A percentile compares a stretch with the other conserved stretches of the same genome.
Evolutionary conservation across 2,329 filamentous ascomycete genomes (phyloP).

Genomic region (Fusarium buharicum): DNA sequence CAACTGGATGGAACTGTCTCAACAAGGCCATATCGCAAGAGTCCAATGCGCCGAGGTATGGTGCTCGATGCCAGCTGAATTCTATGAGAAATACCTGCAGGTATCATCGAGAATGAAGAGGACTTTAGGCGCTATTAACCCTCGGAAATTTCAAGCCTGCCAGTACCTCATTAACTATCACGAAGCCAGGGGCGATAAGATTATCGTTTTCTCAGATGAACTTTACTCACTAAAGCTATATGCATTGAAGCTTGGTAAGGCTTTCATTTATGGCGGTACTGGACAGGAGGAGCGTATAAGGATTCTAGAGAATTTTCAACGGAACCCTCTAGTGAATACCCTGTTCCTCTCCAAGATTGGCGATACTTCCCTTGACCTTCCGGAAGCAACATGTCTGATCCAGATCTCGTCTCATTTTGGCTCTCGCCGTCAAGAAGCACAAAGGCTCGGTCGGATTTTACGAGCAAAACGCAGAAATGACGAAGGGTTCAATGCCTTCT

Average conservation of each 20-base stretch:
- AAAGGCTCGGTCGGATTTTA: conserved; percentile 87
- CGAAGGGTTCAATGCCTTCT: conserved; percentile 96
- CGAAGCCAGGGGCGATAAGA: conserved; percentile 89
- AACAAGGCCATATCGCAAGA: conserved; percentile 90
- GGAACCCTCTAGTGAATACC: conserved; percentile 85
- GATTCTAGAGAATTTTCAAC: conserved; percentile 90
- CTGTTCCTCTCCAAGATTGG: conserved; percentile 96
- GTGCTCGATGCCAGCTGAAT: conserved; percentile 96
- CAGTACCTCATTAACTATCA: conserved; percentile 96
- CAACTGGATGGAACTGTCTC: conserved; percentile 95
- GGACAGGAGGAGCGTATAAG: conserved; percentile 81
- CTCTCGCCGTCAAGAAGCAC: conserved; percentile 91
- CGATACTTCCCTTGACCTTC: conserved; percentile 91
- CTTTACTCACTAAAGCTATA: conserved; percentile 87
- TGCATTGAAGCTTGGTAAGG: conserved; percentile 79
- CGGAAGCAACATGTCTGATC: conserved; percentile 92
- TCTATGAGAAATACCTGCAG: conserved; percentile 86
- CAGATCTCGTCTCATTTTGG: conserved; percentile 96
- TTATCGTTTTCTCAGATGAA: conserved; percentile 96
- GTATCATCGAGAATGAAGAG: conserved; percentile 56
- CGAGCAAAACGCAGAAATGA: conserved; percentile 92
- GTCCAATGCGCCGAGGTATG: conserved; percentile 96
- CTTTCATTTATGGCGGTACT: conserved; percentile 85
- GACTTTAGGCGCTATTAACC: conserved; percentile 87
- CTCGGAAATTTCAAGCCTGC: conserved; percentile 90